Evolutionary conservation across 768 basidiomycete species (phyloP), one percentile per base, ranked within the genome.

Genomic region (Suillus discolor): DNA sequence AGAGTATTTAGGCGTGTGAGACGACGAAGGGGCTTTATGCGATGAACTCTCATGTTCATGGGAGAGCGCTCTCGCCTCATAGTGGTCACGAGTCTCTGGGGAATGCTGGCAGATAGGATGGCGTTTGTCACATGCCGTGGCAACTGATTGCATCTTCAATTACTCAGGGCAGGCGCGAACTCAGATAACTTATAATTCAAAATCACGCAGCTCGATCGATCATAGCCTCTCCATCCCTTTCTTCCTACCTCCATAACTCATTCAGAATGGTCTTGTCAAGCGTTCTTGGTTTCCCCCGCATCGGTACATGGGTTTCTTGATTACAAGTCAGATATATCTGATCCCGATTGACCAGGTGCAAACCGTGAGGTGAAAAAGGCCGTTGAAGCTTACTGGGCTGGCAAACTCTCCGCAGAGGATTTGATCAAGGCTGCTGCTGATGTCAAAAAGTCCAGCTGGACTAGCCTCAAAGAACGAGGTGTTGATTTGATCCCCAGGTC

Each of bases 311-410:
- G 53, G 39, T 61, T 59, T 12, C 47, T 57, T 47, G 28, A 7
- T 28, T 20, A 60, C 39, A 49, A 36, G 6, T 20, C 6, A 36
- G 34, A 36, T 54, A 1, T 49, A 61, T 66, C 63, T 63, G 59
- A 61, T 62, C 15, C 3, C 20, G 60, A 61, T 38, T 42, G 9
- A 51, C 20, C 31, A 96, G 94, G 94, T 83, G 90, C 90, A 65
- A 91, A 95, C 83, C 93, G 93, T 81, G 94, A 97, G 82, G 87
- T 96, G 68, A 97, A 97, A 83, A 97, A 98, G 84, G 95, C 96
- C 70, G 93, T 97, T 74, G 97, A 99, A 81, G 91, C 94, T 64
- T 98, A 99, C 85, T 99, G 97, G 97, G 94, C 86, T 39, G 92
- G 92, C 79, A 98, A 97, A 79, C 83, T 89, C 77, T 85, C 90